Conservation (phyloP, 805 yeast species). For the Metschnikowia anglica region DNA sequence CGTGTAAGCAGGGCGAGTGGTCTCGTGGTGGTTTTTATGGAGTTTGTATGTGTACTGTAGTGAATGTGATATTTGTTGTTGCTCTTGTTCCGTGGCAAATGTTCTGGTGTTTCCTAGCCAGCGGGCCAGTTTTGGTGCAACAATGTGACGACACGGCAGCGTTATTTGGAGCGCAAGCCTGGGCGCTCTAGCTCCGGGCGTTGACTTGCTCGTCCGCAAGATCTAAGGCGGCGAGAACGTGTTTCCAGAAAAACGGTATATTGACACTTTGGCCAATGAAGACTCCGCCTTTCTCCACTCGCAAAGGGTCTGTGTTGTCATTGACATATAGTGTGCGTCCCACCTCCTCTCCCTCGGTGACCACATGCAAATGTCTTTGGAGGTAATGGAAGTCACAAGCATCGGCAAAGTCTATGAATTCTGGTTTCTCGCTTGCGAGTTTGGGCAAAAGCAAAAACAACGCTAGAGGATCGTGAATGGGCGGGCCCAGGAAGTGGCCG, state of each 20-base stretch:
- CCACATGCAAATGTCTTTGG: constrained; percentile 27
- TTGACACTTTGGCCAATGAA: constrained; percentile 15
- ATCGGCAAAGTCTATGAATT: constrained; percentile 12
- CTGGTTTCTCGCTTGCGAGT: constrained; percentile 14
- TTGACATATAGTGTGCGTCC: constrained; percentile 29
- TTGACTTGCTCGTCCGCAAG: constrained; percentile 18
- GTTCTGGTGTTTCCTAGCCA: too few species aligned
- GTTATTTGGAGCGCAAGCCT: too few species aligned
- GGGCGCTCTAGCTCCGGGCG: too few species aligned
- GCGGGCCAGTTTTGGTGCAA: too few species aligned
- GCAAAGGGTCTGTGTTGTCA: constrained; percentile 17
- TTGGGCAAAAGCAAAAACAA: constrained; percentile 17
- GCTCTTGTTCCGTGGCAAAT: too few species aligned
- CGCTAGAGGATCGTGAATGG: constrained; percentile 23
- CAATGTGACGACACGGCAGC: too few species aligned
- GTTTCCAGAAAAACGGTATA: constrained; percentile 18
- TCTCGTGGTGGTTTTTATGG: too few species aligned
- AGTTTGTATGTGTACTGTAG: too few species aligned
- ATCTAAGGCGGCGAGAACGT: constrained; percentile 13
- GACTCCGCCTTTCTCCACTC: constrained; percentile 17
- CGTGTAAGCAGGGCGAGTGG: too few species aligned
- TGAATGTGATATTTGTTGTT: too few species aligned
- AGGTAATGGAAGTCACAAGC: constrained; percentile 27
- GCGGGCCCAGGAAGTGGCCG: constrained; percentile 16
- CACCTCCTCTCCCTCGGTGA: constrained; percentile 27